phyloP scores from a whole-genome alignment of 2,329 filamentous ascomycete species.

The Botrytis squamosa region DNA sequence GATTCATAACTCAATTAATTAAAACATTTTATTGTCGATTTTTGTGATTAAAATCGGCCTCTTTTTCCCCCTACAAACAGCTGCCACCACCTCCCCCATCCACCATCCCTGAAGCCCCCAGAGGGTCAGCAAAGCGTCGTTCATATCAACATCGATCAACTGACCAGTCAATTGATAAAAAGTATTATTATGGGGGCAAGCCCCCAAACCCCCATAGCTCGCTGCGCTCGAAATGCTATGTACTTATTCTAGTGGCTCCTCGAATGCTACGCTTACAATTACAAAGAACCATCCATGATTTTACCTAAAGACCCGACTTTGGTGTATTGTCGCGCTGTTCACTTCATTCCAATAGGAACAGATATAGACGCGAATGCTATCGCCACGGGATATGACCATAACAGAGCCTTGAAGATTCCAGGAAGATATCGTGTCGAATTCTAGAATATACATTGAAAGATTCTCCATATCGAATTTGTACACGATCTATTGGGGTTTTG shows the following conservation, averaged over 20 bases:
- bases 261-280: not conserved
- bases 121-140: not conserved
- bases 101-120: too few relatives aligned
- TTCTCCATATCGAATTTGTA: not conserved
- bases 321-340: not conserved
- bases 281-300: not conserved
- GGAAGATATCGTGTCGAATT: not conserved
- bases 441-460: too few relatives aligned
- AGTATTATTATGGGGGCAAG: not conserved
- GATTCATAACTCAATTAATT: too few relatives aligned
- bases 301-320: not conserved
- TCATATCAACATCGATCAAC: not conserved
- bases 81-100: too few relatives aligned
- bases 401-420: not conserved
- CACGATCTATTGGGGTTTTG: not conserved
- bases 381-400: not conserved
- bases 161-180: not conserved
- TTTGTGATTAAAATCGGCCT: too few relatives aligned
- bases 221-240: not conserved
- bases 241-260: not conserved
- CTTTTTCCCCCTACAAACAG: too few relatives aligned
- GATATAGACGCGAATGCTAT: not conserved
- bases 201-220: not conserved
- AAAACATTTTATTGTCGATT: too few relatives aligned
- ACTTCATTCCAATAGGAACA: not conserved